These are phyloP conservation scores for Pulicaria dysenterica DNA, from an alignment of 129 eudicot species.

Conservation along the genomic window DNA sequence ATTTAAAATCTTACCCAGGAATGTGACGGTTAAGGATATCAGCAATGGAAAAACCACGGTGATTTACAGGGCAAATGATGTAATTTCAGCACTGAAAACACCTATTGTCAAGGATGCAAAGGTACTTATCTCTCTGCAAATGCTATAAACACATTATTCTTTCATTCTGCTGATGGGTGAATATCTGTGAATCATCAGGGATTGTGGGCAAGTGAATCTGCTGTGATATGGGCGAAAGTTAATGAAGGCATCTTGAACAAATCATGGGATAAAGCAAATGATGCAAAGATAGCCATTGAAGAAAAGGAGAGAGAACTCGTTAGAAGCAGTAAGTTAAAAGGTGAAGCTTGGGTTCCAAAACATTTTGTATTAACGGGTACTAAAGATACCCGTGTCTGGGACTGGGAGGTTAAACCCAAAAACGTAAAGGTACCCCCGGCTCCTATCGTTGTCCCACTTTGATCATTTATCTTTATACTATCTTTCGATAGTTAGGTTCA, in stretches of 20 bases:
- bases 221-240: conserved; percentile 76
- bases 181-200: conserved; percentile 32
- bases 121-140: conserved; percentile 39
- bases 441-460: conserved; percentile 58
- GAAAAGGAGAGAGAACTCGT: conserved; percentile 60
- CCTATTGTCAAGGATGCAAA: conserved; percentile 62
- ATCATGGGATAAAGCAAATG: conserved; percentile 78
- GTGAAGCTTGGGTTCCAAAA: conserved; percentile 64
- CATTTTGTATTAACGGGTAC: conserved; percentile 54
- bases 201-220: conserved; percentile 60
- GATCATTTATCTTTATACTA: conserved; percentile 1
- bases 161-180: too few relatives aligned
- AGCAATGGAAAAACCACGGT: conserved; percentile 48
- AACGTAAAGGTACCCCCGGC: conserved; percentile 57
- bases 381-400: conserved; percentile 53
- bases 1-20: conserved; percentile 37
- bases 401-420: conserved; percentile 56
- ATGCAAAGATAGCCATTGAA: conserved; percentile 59
- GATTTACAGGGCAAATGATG: conserved; percentile 71
- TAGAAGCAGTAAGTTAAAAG: conserved; percentile 40
- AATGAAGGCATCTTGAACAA: conserved; percentile 57
- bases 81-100: conserved; percentile 60
- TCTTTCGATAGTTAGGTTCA: not conserved
- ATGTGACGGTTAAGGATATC: conserved; percentile 59
- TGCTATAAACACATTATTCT: not conserved